Evolutionary conservation across 805 yeast genomes (phyloP), one percentile per base, ranked within the genome.

Genomic region (Candida suzukii): DNA sequence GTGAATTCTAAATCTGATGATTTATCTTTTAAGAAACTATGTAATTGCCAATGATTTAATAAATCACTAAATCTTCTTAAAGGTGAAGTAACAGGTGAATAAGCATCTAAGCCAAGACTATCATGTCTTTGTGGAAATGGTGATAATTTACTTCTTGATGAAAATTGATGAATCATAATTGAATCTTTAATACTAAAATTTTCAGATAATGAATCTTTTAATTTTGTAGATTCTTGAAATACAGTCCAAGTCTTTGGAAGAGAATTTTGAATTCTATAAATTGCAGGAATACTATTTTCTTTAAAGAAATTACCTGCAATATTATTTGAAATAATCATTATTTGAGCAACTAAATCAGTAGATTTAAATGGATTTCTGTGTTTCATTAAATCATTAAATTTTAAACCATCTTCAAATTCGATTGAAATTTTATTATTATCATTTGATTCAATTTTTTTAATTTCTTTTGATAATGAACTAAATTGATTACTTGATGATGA

Each of bases 21-120:
- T n/a, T 26, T 20, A 6, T 2, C 51, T 27, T 46, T 47, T 14
- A 80, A 42, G 41, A 53, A 58, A 1, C 76, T 56, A 41, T 78
- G 81, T 1, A 86, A 46, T 51, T 84, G 91, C 76, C 90, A 75
- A 53, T 90, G 97, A 52, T 82, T 81, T 9, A 88, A 58, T 45
- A 88, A 60, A 57, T 91, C 98, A 7, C 83, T 80, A 49, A 75
- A 83, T 48, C 98, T 68, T 57, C 98, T 70, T 47, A 93, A 66
- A 2, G 99, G 98, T 0, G 97, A 88, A 0, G 98, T 90, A 9
- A 85, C 81, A 17, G 87, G 83, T 5, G 83, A 69, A 53, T 90
- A 88, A 6, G 64, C 56, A 0, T 61, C 57, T 9, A 85, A 60
- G 3, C 90, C 95, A 22, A 88, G 60, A 47, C 83, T 75, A 19